A percentile compares a stretch with the other conserved stretches of the same genome.
Evolutionary conservation across 2,329 filamentous ascomycete species (phyloP).

Genomic region (Trichoderma guizhouense): DNA sequence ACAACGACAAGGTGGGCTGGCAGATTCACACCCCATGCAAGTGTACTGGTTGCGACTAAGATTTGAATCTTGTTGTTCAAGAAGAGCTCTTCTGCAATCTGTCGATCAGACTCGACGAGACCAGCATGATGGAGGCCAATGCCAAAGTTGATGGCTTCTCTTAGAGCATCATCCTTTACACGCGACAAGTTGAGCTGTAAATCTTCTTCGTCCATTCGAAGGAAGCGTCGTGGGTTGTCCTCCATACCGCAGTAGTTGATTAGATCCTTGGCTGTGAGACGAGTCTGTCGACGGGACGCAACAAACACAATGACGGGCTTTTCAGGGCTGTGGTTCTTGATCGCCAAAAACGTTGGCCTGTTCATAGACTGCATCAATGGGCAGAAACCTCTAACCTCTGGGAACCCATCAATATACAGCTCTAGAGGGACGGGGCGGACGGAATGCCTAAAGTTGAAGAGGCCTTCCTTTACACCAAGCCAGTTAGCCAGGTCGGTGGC

Average conservation of each 20-base stretch:
- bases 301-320: conserved; percentile 99
- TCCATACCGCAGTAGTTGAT: conserved; percentile 99
- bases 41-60: conserved; percentile 88
- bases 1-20: conserved; percentile 96
- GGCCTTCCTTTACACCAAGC: conserved; percentile 90
- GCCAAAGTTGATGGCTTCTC: conserved; percentile 93
- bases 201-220: conserved; percentile 93
- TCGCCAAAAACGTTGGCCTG: conserved; percentile 88
- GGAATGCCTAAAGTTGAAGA: conserved; percentile 97
- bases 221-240: conserved; percentile 89
- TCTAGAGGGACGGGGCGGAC: conserved; percentile 94
- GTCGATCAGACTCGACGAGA: conserved; percentile 89
- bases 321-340: conserved; percentile 92
- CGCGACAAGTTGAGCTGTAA: conserved; percentile 80
- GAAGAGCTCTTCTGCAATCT: conserved; percentile 90
- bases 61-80: conserved; percentile 98
- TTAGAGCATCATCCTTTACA: conserved; percentile 88
- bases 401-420: conserved; percentile 96
- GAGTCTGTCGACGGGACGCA: conserved; percentile 88
- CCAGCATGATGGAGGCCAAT: conserved; percentile 97
- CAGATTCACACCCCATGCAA: conserved; percentile 97
- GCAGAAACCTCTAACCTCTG: conserved; percentile 91
- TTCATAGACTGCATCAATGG: conserved; percentile 99
- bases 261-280: conserved; percentile 89
- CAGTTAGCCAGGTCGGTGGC: conserved; percentile 91